A percentile compares a stretch with the other conserved stretches of the same genome.
These are phyloP conservation scores for Lophiotrema nucula DNA, from an alignment of 495 filamentous ascomycete genomes.

Conservation along the genomic window DNA sequence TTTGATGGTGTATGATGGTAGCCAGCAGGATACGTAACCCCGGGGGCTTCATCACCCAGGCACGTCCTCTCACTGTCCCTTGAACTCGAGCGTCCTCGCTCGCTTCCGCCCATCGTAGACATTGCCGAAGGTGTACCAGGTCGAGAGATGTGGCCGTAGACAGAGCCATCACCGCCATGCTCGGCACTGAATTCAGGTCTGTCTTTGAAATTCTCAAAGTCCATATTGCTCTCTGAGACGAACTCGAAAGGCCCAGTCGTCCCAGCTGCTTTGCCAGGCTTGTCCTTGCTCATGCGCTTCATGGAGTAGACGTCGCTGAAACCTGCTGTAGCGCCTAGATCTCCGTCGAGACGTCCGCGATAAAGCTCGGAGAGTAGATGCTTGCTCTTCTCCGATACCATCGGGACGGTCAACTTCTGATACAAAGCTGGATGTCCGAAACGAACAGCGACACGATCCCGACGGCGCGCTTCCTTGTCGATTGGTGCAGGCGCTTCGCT, in stretches of 20 bases:
- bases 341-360: conserved; percentile 67
- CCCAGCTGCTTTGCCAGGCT: conserved; percentile 65
- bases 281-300: conserved; percentile 73
- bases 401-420: conserved; percentile 84
- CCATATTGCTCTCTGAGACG: conserved; percentile 83
- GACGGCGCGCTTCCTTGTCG: conserved; percentile 50
- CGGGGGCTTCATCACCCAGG: conserved; percentile 15
- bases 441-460: conserved; percentile 72
- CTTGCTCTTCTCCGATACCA: conserved; percentile 90
- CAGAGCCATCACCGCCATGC: conserved; percentile 67
- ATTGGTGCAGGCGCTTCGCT: conserved; percentile 51
- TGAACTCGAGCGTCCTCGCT: conserved; percentile 27
- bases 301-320: conserved; percentile 66
- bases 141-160: conserved; percentile 39
- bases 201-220: conserved; percentile 90
- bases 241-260: conserved; percentile 70
- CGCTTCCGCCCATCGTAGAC: conserved; percentile 16
- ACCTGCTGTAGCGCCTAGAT: conserved; percentile 47
- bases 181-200: conserved; percentile 85
- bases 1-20: conserved; percentile 41
- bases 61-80: conserved; percentile 32
- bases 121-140: conserved; percentile 38
- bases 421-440: conserved; percentile 93
- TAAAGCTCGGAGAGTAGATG: conserved; percentile 79
- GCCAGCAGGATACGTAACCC: conserved; percentile 40